These are phyloP conservation scores for Saccharomyces hybrid DNA, from an alignment of 1,139 yeast genomes.

Conservation along the genomic window DNA sequence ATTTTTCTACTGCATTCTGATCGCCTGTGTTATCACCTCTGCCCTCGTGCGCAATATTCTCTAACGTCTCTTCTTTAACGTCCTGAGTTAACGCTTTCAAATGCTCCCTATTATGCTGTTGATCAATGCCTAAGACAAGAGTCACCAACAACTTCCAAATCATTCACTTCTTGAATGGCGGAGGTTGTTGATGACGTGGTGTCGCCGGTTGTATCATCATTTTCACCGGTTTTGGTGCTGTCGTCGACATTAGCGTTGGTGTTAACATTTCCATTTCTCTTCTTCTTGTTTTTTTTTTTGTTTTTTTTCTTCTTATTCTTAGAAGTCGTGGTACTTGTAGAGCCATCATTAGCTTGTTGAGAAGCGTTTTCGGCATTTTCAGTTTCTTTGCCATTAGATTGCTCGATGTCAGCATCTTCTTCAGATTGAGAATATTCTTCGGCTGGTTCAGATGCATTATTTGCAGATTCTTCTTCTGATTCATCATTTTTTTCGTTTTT, in stretches of 20 bases:
- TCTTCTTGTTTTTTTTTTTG: constrained; percentile 12
- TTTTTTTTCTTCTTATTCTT: constrained; percentile 11
- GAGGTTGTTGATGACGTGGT: neutral
- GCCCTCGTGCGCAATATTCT: constrained; percentile 19
- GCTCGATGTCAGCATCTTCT: constrained; percentile 3
- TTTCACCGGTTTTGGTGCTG: neutral
- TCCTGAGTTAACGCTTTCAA: constrained; percentile 20
- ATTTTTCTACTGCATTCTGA: constrained; percentile 2
- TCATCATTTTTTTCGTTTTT: constrained; percentile 3
- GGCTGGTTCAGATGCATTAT: constrained; percentile 2
- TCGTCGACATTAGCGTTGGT: constrained; percentile 5
- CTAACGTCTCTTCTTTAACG: constrained; percentile 21
- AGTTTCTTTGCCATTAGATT: constrained; percentile 1
- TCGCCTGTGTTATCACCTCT: constrained; percentile 4
- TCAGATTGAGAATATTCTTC: constrained; percentile 3
- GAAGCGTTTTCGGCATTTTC: neutral
- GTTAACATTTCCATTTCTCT: constrained; percentile 4
- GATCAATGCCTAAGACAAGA: constrained; percentile 29
- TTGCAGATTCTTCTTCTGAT: constrained; percentile 7
- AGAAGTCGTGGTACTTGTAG: constrained; percentile 1
- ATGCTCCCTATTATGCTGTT: constrained; percentile 15
- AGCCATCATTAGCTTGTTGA: neutral
- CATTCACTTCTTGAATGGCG: neutral
- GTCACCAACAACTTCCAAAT: constrained; percentile 14
- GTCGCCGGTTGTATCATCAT: neutral